Base-by-base conservation (phyloP, 1,284 basidiomycete species). In the Xanthoconium separans region DNA sequence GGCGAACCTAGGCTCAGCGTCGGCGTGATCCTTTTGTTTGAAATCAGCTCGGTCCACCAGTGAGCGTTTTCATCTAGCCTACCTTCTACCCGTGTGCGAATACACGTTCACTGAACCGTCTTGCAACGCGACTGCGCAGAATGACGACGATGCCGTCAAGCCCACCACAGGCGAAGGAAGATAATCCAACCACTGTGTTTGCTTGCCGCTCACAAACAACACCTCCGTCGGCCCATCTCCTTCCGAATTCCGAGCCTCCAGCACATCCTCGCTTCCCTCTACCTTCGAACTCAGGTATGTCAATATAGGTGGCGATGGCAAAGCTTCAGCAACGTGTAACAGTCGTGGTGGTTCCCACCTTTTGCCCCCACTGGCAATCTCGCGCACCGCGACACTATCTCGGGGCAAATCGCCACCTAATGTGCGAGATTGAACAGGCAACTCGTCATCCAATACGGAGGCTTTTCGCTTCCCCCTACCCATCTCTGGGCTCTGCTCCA, bases 121-220 rank as follows among this genome's bases (percentile, higher is more conserved):
- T 58, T 86, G 80, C 72, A 83, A 79, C 0, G 84, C 89, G 3
- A 82, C 88, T 3, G 91, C 94, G 58, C 85, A 86, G 66, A 93
- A 93, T 2, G 66, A 65, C 2, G 71, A 66, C 0, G 90, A 89
- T 0, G 85, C 84, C 2, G 84, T 84, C 31, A 92, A 69, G 1
- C 79, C 75, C 6, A 95, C 68, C 6, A 84, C 83, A 7, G 87
- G 85, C 1, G 81, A 82, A 1, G 90, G 83, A 9, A 94, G 65
- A 70, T 91, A 98, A 70, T 98, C 94, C 49, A 95, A 69, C 95
- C 95, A 98, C 50, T 89, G 81, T 8, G 85, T 82, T 65, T 87
- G 76, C 72, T 86, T 83, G 33, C 82, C 79, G 61, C 75, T 81
- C 42, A 82, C 73, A 57, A 84, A 84, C 9, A 81, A 73, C 15